Conservation (phyloP, 106 monocot genomes). For the Acanthochlamys bracteata region DNA sequence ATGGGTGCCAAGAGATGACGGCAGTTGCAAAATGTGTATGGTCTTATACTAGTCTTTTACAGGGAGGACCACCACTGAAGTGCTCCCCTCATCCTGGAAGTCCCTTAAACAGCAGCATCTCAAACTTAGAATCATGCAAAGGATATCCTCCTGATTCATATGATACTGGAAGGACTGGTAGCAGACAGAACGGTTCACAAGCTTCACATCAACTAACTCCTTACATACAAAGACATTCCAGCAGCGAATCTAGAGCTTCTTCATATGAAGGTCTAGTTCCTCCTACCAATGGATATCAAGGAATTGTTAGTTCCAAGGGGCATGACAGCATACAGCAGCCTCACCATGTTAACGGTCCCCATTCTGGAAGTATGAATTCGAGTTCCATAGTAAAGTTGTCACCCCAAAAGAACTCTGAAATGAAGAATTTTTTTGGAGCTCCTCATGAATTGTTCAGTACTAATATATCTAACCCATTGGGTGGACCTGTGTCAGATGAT, state of each 20-base stretch:
- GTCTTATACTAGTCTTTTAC: constrained; percentile 43
- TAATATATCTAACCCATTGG: not conserved
- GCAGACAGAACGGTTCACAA: constrained; percentile 15
- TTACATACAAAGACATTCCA: constrained; percentile 12
- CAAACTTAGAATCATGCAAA: constrained; percentile 3
- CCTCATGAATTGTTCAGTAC: constrained; percentile 19
- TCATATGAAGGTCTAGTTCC: constrained; percentile 8
- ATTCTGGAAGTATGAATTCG: too few species aligned
- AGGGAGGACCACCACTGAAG: constrained; percentile 36
- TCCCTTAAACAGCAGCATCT: constrained; percentile 7
- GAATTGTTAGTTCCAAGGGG: not conserved
- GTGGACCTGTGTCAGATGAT: too few species aligned
- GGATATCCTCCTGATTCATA: too few species aligned
- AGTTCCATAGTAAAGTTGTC: too few species aligned
- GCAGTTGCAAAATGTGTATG: constrained; percentile 48
- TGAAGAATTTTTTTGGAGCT: constrained; percentile 8
- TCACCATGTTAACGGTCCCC: too few species aligned
- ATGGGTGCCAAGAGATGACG: constrained; percentile 58
- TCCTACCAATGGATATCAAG: constrained; percentile 1
- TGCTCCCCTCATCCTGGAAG: constrained; percentile 11
- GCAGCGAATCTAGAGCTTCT: constrained; percentile 5
- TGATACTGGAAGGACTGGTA: constrained; percentile 33
- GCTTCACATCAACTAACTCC: constrained; percentile 3
- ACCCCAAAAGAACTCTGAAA: not conserved
- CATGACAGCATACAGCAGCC: not conserved